phyloP scores from a whole-genome alignment of 1,284 basidiomycete species.

The Cystobasidium slooffiae region DNA sequence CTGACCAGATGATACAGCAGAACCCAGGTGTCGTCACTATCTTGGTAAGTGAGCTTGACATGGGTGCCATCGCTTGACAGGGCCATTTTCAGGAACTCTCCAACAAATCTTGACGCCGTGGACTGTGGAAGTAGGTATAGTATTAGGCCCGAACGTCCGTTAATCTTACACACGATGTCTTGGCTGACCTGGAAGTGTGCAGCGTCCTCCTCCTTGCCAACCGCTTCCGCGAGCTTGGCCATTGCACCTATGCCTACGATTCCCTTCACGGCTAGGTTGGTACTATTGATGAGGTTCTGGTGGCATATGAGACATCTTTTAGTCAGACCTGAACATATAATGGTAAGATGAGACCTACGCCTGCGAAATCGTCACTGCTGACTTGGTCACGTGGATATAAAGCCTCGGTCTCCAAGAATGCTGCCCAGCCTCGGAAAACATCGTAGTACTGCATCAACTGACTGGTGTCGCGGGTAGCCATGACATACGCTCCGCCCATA shows the following conservation, averaged over 20 bases:
- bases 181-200: constrained; percentile 59
- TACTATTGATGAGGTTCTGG: constrained; percentile 5
- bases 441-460: constrained; percentile 43
- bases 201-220: constrained; percentile 62
- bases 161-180: background rate
- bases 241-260: constrained; percentile 62
- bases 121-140: constrained; percentile 42
- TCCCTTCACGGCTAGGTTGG: constrained; percentile 49
- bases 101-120: constrained; percentile 50
- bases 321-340: background rate
- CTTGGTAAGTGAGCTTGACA: constrained; percentile 57
- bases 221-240: constrained; percentile 63
- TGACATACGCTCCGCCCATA: constrained; percentile 43
- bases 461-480: background rate
- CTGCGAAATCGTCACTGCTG: background rate
- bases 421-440: constrained; percentile 49
- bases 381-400: constrained; percentile 46
- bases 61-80: constrained; percentile 28
- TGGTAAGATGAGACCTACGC: constrained; percentile 21
- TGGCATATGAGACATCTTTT: background rate
- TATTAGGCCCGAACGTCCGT: background rate
- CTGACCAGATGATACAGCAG: constrained; percentile 65
- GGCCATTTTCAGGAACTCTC: background rate
- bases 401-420: constrained; percentile 48
- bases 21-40: constrained; percentile 63